A percentile compares a stretch with the other conserved stretches of the same genome.
Conservation (phyloP, 805 yeast species). For the Teunomyces atbi region DNA sequence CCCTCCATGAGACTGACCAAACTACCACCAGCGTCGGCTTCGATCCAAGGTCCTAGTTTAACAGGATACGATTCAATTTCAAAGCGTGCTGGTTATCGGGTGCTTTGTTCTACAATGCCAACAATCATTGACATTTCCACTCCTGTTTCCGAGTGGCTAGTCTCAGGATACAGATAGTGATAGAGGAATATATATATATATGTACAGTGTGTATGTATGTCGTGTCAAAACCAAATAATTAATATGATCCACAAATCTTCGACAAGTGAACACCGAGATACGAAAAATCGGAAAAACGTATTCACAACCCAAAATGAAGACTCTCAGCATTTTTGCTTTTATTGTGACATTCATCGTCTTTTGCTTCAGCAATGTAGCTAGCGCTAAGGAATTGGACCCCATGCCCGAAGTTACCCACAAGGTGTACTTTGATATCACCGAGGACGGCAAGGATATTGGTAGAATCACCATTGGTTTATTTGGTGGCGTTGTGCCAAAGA, state of each 20-base stretch:
- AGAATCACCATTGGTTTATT: constrained; percentile 83
- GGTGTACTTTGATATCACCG: constrained; percentile 82
- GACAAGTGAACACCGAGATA: neutral
- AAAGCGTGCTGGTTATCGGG: too few species aligned
- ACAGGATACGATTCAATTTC: too few species aligned
- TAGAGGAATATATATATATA: too few species aligned
- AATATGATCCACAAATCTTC: too few species aligned
- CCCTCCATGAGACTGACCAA: neutral
- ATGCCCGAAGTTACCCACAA: constrained; percentile 66
- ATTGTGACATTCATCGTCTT: constrained; percentile 11
- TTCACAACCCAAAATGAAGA: constrained; percentile 7
- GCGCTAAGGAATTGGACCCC: constrained; percentile 23
- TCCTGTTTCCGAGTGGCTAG: neutral
- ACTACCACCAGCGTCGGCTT: neutral
- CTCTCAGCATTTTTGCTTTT: constrained; percentile 11
- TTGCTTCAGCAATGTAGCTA: constrained; percentile 9
- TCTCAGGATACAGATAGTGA: neutral
- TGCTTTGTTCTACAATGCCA: neutral
- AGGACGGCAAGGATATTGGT: constrained; percentile 76
- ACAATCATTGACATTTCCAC: neutral
- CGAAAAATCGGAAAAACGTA: too few species aligned
- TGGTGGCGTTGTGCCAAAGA: constrained; percentile 79
- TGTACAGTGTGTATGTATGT: too few species aligned
- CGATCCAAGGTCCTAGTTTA: too few species aligned
- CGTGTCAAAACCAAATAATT: too few species aligned